Evolutionary conservation across 768 basidiomycete genomes (phyloP).

Genomic region (Russula griseocarnosa): DNA sequence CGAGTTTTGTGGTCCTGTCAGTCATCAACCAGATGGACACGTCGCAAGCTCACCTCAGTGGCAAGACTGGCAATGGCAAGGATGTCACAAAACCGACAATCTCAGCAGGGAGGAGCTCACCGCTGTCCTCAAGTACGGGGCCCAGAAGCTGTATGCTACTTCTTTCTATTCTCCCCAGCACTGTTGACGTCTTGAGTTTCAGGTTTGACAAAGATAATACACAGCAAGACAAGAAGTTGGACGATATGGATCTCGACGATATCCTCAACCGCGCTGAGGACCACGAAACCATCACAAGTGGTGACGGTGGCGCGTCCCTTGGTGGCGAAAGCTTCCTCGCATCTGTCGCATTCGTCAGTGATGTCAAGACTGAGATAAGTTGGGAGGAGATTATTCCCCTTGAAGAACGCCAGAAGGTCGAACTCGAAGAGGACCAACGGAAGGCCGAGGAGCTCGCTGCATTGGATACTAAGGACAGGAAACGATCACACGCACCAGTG

Average conservation of each 20-base stretch:
- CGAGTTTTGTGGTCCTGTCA: constrained; percentile 34
- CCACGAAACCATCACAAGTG: constrained; percentile 86
- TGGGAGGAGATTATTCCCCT: constrained; percentile 99
- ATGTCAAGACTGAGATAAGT: constrained; percentile 96
- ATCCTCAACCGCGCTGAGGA: constrained; percentile 95
- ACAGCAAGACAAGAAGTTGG: constrained; percentile 90
- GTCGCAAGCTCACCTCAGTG: constrained; percentile 90
- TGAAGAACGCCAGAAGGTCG: constrained; percentile 82
- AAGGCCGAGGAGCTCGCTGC: constrained; percentile 67
- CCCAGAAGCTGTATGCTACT: constrained; percentile 82
- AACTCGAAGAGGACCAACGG: constrained; percentile 72
- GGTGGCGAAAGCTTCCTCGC: constrained; percentile 97
- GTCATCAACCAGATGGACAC: constrained; percentile 99
- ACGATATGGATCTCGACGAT: constrained; percentile 98
- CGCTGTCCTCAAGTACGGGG: constrained; percentile 97
- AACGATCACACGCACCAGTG: constrained; percentile 80
- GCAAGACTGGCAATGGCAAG: constrained; percentile 57
- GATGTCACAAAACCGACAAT: constrained; percentile 75
- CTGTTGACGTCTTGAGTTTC: constrained; percentile 26
- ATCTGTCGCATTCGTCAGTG: constrained; percentile 92
- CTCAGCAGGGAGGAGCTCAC: constrained; percentile 94
- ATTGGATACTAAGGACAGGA: constrained; percentile 63
- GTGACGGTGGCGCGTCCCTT: constrained; percentile 87
- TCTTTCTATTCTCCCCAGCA: constrained; percentile 16
- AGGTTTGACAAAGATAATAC: constrained; percentile 98